Conservation (phyloP, 495 filamentous ascomycete genomes). For the Penicillium soppii region DNA sequence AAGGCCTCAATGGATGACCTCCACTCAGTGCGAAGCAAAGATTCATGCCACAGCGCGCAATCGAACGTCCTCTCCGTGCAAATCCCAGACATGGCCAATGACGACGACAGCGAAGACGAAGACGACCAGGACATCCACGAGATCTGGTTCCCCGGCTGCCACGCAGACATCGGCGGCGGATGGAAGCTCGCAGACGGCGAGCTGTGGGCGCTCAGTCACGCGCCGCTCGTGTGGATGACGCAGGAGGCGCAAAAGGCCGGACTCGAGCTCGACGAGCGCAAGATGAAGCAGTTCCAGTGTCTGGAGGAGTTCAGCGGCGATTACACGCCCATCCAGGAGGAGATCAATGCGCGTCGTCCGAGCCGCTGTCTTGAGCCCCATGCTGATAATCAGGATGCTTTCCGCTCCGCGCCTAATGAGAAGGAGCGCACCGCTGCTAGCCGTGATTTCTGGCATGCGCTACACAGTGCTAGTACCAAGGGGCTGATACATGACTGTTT, state of each 20-base stretch:
- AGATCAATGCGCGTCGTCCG: slow-evolving; percentile 35
- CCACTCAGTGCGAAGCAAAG: slow-evolving; percentile 28
- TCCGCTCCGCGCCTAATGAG: slow-evolving; percentile 19
- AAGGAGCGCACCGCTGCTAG: slow-evolving; percentile 34
- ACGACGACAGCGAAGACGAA: slow-evolving; percentile 60
- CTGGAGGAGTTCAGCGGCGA: slow-evolving; percentile 49
- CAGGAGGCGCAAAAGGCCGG: slow-evolving; percentile 74
- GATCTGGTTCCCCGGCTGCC: slow-evolving; percentile 81
- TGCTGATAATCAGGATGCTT: slow-evolving; percentile 15
- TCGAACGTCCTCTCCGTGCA: slow-evolving; percentile 39
- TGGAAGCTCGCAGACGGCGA: slow-evolving; percentile 64
- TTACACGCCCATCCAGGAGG: slow-evolving; percentile 41
- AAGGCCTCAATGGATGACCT: slow-evolving; percentile 34
- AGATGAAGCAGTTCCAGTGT: slow-evolving; percentile 66
- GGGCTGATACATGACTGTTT: slow-evolving; percentile 77
- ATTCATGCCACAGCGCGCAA: slow-evolving; percentile 25
- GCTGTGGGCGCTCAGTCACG: slow-evolving; percentile 64
- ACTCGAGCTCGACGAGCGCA: slow-evolving; percentile 65
- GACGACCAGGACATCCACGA: slow-evolving; percentile 73
- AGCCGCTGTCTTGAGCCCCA: slow-evolving; percentile 23
- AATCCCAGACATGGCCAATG: slow-evolving; percentile 44
- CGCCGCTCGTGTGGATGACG: slow-evolving; percentile 82
- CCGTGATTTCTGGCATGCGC: slow-evolving; percentile 51
- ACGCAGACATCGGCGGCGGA: slow-evolving; percentile 82
- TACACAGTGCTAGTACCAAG: slow-evolving; percentile 57